Evolutionary conservation across 176 grass and related monocot genomes (phyloP), one percentile per base, ranked within the genome.

Genomic region (Zoysia japonica): DNA sequence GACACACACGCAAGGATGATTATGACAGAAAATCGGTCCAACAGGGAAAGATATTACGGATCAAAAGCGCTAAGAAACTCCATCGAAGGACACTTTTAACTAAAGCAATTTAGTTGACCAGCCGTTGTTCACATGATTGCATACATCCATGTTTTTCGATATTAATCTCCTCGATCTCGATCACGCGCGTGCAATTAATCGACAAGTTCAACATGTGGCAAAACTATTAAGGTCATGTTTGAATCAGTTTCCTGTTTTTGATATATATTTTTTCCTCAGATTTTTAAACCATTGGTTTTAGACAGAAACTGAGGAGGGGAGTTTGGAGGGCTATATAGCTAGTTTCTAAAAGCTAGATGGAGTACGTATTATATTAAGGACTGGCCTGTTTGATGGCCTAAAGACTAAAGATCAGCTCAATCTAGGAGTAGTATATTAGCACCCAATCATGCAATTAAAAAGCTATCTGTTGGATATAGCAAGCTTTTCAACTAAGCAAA

Each of bases 361-460:
- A 28, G 28, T 28, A n/a, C n/a, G n/a, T n/a, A 28, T 28, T 28
- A 28, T 28, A 28, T 28, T 28, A 28, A 28, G 28, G 28, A 28
- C 28, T 28, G 28, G 28, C 28, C 28, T 28, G 55, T 19, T 57
- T 59, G 6, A n/a, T 60, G n/a, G n/a, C n/a, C 56, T 28, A 36
- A 61, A 36, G 20, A 61, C 56, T 28, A 36, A 36, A 36, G 20
- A 61, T 61, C 3, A 61, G 20, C 56, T 60, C n/a, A 14, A 78
- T 61, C 11, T 47, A 48, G 40, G 28, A 28, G 28, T 0, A 28
- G 28, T 28, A 28, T 61, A 68, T 8, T 70, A 67, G 7, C 39
- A 80, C 65, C 51, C 41, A 51, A 42, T 78, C 47, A 71, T 70
- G 67, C 53, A 71, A 28, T 28, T 28, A 28, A 62, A 61, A 54